Conservation (phyloP, 208 protist genomes). For the Jaenimonas drosophilae region DNA sequence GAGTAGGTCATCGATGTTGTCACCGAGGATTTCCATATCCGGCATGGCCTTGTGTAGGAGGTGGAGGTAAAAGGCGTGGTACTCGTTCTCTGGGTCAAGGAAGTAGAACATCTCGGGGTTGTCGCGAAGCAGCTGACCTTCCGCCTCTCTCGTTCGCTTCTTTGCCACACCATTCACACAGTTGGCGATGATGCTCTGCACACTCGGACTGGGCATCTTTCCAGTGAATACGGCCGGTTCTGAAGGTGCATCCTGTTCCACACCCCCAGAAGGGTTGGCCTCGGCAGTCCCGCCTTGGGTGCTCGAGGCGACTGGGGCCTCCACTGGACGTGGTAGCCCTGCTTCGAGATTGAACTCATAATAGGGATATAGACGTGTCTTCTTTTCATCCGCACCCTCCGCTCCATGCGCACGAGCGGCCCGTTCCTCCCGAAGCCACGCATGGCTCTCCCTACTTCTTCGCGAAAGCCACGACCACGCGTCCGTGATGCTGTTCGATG, state of each 20-base stretch:
- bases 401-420: neutral
- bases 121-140: constrained; percentile 62
- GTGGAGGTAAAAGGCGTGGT: constrained; percentile 84
- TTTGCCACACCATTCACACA: constrained; percentile 48
- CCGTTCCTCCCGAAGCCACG: constrained; percentile 79
- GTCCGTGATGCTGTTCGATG: no score
- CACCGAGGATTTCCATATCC: constrained; percentile 72
- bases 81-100: constrained; percentile 74
- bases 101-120: constrained; percentile 70
- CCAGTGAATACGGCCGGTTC: constrained; percentile 45
- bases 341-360: constrained; percentile 17
- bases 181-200: constrained; percentile 52
- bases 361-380: constrained; percentile 14
- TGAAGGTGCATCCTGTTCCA: constrained; percentile 5
- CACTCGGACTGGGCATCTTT: constrained; percentile 45
- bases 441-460: constrained; percentile 19
- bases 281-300: neutral
- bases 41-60: constrained; percentile 61
- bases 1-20: constrained; percentile 76
- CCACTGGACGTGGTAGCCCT: constrained; percentile 3
- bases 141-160: constrained; percentile 48
- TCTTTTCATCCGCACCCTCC: neutral
- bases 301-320: neutral
- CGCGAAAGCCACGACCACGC: constrained; percentile 74
- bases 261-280: neutral